A percentile compares a stretch with the other conserved stretches of the same genome.
Evolutionary conservation across 768 basidiomycete species (phyloP).

Genomic region (Suillus tomentosus): DNA sequence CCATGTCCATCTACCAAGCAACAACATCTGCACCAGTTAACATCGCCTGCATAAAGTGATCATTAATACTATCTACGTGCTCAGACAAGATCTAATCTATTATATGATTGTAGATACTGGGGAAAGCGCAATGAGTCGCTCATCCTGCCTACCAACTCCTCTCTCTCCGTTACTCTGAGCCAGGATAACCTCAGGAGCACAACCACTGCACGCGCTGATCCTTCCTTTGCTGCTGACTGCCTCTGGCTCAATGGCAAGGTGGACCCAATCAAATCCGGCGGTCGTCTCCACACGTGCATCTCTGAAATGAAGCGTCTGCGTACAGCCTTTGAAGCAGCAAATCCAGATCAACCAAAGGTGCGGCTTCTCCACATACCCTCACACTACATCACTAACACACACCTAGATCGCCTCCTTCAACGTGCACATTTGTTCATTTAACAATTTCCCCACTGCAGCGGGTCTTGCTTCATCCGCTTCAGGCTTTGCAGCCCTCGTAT

Average conservation of each 20-base stretch:
- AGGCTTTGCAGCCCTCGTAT: slow-evolving; percentile 93
- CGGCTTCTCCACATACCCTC: slow-evolving; percentile 14
- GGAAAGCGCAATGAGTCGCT: slow-evolving; percentile 96
- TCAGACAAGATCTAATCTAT: slow-evolving; percentile 12
- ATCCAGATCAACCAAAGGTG: slow-evolving; percentile 69
- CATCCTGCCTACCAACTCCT: slow-evolving; percentile 96
- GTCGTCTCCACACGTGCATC: slow-evolving; percentile 84
- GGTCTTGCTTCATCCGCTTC: slow-evolving; percentile 97
- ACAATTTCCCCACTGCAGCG: slow-evolving; percentile 99
- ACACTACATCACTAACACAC: slow-evolving; percentile 10
- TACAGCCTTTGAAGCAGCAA: slow-evolving; percentile 69
- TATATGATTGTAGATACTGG: slow-evolving; percentile 77
- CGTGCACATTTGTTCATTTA: slow-evolving; percentile 91
- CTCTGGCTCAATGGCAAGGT: slow-evolving; percentile 96
- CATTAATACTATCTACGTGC: slow-evolving; percentile 20
- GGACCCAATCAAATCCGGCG: slow-evolving; percentile 82
- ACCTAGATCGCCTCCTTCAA: slow-evolving; percentile 64
- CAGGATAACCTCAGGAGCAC: slow-evolving; percentile 95
- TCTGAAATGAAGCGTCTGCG: slow-evolving; percentile 81
- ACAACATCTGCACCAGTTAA: slow-evolving; percentile 94
- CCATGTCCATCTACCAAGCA: slow-evolving; percentile 74
- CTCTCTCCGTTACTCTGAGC: slow-evolving; percentile 95
- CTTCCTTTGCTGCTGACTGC: slow-evolving; percentile 70
- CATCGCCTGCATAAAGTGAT: slow-evolving; percentile 95
- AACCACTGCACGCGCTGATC: slow-evolving; percentile 87